Evolutionary conservation across 139 green algal genomes (phyloP).

Genomic region (Haematococcus lacustris): DNA sequence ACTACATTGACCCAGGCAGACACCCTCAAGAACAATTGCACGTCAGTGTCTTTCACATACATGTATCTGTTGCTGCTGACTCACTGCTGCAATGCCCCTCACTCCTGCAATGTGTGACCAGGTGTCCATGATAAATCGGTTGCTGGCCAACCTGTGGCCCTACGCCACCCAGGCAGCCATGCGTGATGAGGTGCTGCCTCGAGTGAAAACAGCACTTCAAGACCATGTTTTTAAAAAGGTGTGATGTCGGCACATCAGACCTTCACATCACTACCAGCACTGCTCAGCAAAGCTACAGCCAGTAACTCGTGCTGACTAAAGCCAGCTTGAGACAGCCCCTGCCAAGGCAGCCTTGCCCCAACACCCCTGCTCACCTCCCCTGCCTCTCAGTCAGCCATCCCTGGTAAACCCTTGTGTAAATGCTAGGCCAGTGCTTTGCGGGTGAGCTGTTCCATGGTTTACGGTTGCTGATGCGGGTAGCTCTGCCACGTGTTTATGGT

Average conservation of each 20-base stretch:
- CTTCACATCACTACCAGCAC: background rate
- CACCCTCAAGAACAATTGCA: no score
- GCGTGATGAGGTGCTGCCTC: slow-evolving; percentile 21
- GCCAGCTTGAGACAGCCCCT: background rate
- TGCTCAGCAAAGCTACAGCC: slow-evolving; percentile 9
- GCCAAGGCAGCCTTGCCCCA: background rate
- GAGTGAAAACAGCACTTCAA: slow-evolving; percentile 23
- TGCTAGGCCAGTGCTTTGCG: background rate
- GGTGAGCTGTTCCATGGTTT: background rate
- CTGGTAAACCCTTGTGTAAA: background rate
- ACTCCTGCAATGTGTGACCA: no score
- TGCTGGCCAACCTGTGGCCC: slow-evolving; percentile 48
- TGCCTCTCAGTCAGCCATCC: background rate
- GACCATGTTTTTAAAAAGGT: slow-evolving; percentile 23
- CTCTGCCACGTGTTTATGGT: no score
- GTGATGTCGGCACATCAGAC: background rate
- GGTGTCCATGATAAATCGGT: slow-evolving; percentile 50
- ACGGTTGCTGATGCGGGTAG: no score
- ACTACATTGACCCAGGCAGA: no score
- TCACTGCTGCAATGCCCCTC: no score
- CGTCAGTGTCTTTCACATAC: no score
- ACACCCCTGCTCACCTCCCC: background rate
- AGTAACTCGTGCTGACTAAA: background rate
- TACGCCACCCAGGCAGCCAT: slow-evolving; percentile 46
- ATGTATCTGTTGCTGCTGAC: no score